These are phyloP conservation scores for Isoetes taiwanensis DNA, from an alignment of 75 land plant species.

Conservation along the genomic window DNA sequence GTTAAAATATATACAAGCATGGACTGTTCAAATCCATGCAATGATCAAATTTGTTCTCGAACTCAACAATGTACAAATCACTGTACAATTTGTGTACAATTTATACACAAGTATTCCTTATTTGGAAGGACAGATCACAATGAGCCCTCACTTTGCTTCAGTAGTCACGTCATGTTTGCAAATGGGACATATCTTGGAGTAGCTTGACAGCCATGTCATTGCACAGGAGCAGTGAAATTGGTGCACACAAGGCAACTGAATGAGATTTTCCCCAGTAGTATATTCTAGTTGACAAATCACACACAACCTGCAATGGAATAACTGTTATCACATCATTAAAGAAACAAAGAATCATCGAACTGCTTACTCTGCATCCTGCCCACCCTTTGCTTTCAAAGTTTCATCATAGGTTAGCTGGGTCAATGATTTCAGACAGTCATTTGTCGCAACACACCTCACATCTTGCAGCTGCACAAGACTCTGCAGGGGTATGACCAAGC, in stretches of 20 bases:
- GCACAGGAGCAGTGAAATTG: conserved; percentile 20
- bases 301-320: conserved; percentile 22
- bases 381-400: background rate
- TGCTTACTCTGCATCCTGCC: conserved; percentile 7
- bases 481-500: no score
- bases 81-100: no score
- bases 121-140: no score
- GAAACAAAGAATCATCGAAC: background rate
- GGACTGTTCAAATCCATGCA: no score
- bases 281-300: conserved; percentile 28
- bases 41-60: no score
- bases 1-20: no score
- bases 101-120: no score
- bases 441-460: conserved; percentile 23
- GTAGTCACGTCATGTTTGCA: conserved; percentile 27
- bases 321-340: conserved; percentile 1
- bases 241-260: conserved; percentile 23
- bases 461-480: conserved; percentile 29
- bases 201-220: conserved; percentile 19
- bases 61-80: no score
- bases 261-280: conserved; percentile 12
- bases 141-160: no score
- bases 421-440: conserved; percentile 6
- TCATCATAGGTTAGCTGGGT: background rate
- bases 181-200: conserved; percentile 33